Evolutionary conservation across 1,139 yeast genomes (phyloP).

Genomic region (Debaryomyces fabryi): DNA sequence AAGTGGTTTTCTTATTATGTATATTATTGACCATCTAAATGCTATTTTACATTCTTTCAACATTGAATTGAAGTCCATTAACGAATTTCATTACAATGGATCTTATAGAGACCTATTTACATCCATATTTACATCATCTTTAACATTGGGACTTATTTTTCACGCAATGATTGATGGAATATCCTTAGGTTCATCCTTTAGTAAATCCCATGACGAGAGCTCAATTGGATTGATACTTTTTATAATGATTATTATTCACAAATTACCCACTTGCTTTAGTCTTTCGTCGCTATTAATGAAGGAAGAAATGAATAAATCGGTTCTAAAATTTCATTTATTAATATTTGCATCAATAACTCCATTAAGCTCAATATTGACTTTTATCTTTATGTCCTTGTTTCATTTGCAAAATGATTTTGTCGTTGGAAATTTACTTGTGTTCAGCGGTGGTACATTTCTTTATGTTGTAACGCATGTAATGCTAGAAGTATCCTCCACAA

Average conservation of each 20-base stretch:
- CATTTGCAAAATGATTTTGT: conserved; percentile 36
- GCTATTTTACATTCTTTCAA: conserved; percentile 6
- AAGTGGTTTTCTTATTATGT: conserved; percentile 57
- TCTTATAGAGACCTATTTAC: conserved; percentile 12
- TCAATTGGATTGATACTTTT: conserved; percentile 55
- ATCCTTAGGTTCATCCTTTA: conserved; percentile 67
- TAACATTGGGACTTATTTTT: conserved; percentile 63
- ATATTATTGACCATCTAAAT: conserved; percentile 37
- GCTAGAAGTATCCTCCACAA: conserved; percentile 29
- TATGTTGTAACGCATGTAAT: conserved; percentile 71
- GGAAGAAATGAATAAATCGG: conserved; percentile 27
- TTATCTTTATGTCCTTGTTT: conserved; percentile 36
- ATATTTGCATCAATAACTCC: conserved; percentile 59
- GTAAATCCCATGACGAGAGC: conserved; percentile 36
- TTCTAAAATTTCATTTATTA: conserved; percentile 44
- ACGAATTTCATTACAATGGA: conserved; percentile 1
- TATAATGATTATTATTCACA: conserved; percentile 67
- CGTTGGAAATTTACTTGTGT: conserved; percentile 56
- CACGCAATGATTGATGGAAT: conserved; percentile 77
- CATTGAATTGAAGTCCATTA: neutral
- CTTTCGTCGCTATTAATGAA: conserved; percentile 58
- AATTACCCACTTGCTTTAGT: conserved; percentile 77
- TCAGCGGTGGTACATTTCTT: conserved; percentile 74
- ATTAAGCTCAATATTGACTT: conserved; percentile 51
- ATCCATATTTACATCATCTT: conserved; percentile 35